Conservation (phyloP, 192 early-diverging fungal species). For the Rhizophagus sp. region DNA sequence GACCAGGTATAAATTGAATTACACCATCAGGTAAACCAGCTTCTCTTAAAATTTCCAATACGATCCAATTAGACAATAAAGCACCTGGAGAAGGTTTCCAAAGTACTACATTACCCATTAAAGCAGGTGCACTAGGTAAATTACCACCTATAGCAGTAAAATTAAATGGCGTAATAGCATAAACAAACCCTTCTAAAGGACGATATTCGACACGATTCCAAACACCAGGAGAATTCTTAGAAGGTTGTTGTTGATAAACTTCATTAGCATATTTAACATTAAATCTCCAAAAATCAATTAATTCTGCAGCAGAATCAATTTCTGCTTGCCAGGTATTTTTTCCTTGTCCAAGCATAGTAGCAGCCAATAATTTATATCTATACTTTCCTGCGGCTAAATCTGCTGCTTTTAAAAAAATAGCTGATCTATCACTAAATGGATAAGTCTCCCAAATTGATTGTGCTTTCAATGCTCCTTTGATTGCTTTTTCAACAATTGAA, state of each 20-base stretch:
- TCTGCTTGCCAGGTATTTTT: constrained; percentile 99
- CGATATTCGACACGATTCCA: constrained; percentile 99
- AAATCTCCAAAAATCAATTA: constrained; percentile 94
- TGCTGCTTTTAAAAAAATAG: constrained; percentile 98
- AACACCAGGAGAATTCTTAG: constrained; percentile 75
- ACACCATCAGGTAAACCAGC: constrained; percentile 97
- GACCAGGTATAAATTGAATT: constrained; percentile 95
- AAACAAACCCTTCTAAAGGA: constrained; percentile 96
- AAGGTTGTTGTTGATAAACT: constrained; percentile 91
- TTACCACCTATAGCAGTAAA: constrained; percentile 99
- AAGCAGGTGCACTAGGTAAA: constrained; percentile 85
- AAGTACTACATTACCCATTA: constrained; percentile 97
- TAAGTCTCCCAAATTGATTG: constrained; percentile 90
- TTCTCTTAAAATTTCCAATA: constrained; percentile 88
- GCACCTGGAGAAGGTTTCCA: constrained; percentile 96
- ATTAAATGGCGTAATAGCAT: constrained; percentile 98
- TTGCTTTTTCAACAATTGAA: constrained; percentile 74
- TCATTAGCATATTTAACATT: constrained; percentile 92
- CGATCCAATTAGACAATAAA: constrained; percentile 88
- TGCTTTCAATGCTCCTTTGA: constrained; percentile 81
- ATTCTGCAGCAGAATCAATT: constrained; percentile 96
- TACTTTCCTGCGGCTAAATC: constrained; percentile 90
- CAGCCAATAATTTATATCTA: constrained; percentile 83
- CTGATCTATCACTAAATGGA: constrained; percentile 91
- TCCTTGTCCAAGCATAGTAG: constrained; percentile 97